A percentile compares a stretch with the other conserved stretches of the same genome.
Conservation (phyloP, 2,329 filamentous ascomycete genomes). For the Fusarium poae region DNA sequence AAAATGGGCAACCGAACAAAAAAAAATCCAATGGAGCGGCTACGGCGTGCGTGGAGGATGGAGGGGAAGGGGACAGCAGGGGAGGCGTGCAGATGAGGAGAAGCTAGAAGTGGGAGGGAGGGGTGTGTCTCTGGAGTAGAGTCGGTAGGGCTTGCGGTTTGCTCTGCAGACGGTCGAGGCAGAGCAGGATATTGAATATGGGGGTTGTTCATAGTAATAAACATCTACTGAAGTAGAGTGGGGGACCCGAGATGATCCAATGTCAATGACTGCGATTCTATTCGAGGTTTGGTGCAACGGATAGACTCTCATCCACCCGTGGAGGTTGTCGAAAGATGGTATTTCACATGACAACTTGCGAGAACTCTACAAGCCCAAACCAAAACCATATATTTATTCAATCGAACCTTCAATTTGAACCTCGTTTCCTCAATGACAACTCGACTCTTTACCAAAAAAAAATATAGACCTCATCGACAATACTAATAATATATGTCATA, state of each 20-base stretch:
- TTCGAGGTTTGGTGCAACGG: background rate
- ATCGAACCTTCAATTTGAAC: conserved; percentile 1
- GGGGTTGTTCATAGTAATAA: conserved; percentile 28
- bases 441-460: background rate
- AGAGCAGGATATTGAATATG: conserved; percentile 18
- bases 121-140: conserved; percentile 32
- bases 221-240: conserved; percentile 13
- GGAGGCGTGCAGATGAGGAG: conserved; percentile 37
- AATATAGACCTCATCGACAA: background rate
- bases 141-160: conserved; percentile 36
- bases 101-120: conserved; percentile 24
- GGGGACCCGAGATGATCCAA: conserved; percentile 35
- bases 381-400: background rate
- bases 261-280: conserved; percentile 1
- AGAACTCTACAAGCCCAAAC: background rate
- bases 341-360: conserved; percentile 34
- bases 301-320: conserved; percentile 12
- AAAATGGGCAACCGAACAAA: conserved; percentile 33
- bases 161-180: background rate
- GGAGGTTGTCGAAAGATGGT: conserved; percentile 24
- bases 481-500: background rate
- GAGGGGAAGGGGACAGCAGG: conserved; percentile 18
- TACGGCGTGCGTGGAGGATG: conserved; percentile 36
- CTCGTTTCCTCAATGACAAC: background rate
- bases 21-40: conserved; percentile 48